Evolutionary conservation across 331 rosid genomes (phyloP).

Genomic region (Dryas integrifolia): DNA sequence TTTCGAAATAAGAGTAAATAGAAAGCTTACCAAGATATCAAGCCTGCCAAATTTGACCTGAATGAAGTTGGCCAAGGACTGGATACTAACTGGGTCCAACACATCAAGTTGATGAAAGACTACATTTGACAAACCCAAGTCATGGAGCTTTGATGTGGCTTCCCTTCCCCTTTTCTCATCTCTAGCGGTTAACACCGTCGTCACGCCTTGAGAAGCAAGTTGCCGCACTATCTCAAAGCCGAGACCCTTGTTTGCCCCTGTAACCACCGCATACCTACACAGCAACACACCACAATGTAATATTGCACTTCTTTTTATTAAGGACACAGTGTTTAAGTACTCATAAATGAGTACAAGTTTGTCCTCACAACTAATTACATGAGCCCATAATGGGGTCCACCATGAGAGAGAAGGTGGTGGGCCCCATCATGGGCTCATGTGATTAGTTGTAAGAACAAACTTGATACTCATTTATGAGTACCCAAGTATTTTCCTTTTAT

Average conservation of each 20-base stretch:
- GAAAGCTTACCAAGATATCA: conserved; percentile 48
- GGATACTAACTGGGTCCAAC: conserved; percentile 34
- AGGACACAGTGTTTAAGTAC: no score
- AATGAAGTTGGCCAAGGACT: conserved; percentile 40
- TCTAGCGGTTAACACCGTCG: conserved; percentile 49
- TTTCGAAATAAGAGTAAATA: background rate
- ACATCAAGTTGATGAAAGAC: conserved; percentile 57
- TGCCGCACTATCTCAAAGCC: conserved; percentile 48
- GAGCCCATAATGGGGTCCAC: no score
- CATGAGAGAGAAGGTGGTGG: no score
- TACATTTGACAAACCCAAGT: conserved; percentile 39
- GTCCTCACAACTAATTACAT: no score
- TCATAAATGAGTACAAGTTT: no score
- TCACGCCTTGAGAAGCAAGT: conserved; percentile 37
- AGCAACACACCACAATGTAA: background rate
- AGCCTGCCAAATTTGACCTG: conserved; percentile 43
- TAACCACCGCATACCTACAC: conserved; percentile 46
- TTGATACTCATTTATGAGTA: no score
- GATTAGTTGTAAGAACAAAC: no score
- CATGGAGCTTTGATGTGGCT: conserved; percentile 38
- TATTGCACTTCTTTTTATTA: no score
- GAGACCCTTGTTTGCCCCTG: conserved; percentile 56
- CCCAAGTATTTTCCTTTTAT: no score
- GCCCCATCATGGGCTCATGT: no score
- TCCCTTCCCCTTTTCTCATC: conserved; percentile 42